A percentile compares a stretch with the other conserved stretches of the same genome.
Evolutionary conservation across 106 monocot genomes (phyloP).

Genomic region (Platanthera zijinensis): DNA sequence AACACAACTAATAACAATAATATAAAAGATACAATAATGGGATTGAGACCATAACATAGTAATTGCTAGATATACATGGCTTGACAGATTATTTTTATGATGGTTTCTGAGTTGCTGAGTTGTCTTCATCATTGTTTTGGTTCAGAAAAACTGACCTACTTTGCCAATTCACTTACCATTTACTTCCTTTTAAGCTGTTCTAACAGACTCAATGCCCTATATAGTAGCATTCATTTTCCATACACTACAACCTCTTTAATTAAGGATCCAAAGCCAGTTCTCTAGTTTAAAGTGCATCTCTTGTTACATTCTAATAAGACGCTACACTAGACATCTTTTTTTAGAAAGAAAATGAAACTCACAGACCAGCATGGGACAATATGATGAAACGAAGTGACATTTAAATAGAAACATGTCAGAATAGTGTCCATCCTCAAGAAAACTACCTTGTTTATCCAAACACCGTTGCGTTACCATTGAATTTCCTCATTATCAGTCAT

Average conservation of each 20-base stretch:
- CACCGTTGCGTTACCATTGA: not conserved
- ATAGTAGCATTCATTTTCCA: not conserved
- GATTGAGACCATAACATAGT: too few relatives aligned
- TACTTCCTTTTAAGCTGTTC: not conserved
- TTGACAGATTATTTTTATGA: too few relatives aligned
- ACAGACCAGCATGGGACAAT: not conserved
- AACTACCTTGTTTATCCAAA: not conserved
- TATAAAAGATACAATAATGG: too few relatives aligned
- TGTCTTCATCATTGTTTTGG: not conserved
- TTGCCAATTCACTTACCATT: not conserved
- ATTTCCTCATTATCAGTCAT: too few relatives aligned
- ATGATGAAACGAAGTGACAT: too few relatives aligned
- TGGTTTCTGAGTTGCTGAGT: not conserved
- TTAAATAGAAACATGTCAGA: not conserved
- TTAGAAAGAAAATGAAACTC: not conserved
- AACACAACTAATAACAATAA: too few relatives aligned
- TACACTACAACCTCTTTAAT: not conserved
- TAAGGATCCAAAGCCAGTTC: not conserved
- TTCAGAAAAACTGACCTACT: not conserved
- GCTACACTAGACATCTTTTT: not conserved
- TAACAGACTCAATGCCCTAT: not conserved
- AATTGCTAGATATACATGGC: too few relatives aligned
- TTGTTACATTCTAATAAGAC: not conserved
- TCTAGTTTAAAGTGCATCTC: not conserved
- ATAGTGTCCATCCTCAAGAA: not conserved